A percentile compares a stretch with the other conserved stretches of the same genome.
Evolutionary conservation across 495 filamentous ascomycete genomes (phyloP).

Genomic region (Neurospora tetraspora): DNA sequence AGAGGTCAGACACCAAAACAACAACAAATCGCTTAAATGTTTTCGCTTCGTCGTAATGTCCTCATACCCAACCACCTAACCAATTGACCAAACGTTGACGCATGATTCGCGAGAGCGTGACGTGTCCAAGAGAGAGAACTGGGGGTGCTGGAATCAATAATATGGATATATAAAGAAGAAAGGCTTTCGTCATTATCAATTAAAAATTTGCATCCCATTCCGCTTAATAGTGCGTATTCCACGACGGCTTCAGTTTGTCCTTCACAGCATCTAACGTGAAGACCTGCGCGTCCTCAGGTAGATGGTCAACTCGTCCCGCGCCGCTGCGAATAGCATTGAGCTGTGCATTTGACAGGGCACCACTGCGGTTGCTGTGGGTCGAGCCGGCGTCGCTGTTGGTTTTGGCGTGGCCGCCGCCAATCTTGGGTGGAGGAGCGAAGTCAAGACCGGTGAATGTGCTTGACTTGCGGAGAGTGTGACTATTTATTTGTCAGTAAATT

Average conservation of each 20-base stretch:
- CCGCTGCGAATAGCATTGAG: slow-evolving; percentile 72
- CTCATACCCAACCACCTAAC: background rate
- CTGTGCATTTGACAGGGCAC: slow-evolving; percentile 56
- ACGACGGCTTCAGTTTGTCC: slow-evolving; percentile 62
- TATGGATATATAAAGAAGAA: slow-evolving; percentile 1
- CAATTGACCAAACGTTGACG: background rate
- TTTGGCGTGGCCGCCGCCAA: slow-evolving; percentile 52
- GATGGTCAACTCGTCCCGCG: slow-evolving; percentile 79
- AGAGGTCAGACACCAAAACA: background rate
- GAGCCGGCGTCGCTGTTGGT: slow-evolving; percentile 75
- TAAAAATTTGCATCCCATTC: background rate
- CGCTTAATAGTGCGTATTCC: slow-evolving; percentile 52
- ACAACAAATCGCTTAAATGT: background rate
- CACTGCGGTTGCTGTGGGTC: slow-evolving; percentile 76
- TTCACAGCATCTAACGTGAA: slow-evolving; percentile 67
- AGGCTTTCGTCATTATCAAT: background rate
- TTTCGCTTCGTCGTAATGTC: background rate
- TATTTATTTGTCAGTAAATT: slow-evolving; percentile 22
- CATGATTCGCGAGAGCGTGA: background rate
- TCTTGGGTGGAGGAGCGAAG: slow-evolving; percentile 87
- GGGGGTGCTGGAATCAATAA: background rate
- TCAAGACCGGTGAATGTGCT: slow-evolving; percentile 82
- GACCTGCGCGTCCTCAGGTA: slow-evolving; percentile 67
- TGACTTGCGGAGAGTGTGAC: slow-evolving; percentile 80
- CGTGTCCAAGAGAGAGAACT: background rate